Evolutionary conservation across 2,329 filamentous ascomycete species (phyloP), one percentile per base, ranked within the genome.

Genomic region (Chaetomiaceae sp.): DNA sequence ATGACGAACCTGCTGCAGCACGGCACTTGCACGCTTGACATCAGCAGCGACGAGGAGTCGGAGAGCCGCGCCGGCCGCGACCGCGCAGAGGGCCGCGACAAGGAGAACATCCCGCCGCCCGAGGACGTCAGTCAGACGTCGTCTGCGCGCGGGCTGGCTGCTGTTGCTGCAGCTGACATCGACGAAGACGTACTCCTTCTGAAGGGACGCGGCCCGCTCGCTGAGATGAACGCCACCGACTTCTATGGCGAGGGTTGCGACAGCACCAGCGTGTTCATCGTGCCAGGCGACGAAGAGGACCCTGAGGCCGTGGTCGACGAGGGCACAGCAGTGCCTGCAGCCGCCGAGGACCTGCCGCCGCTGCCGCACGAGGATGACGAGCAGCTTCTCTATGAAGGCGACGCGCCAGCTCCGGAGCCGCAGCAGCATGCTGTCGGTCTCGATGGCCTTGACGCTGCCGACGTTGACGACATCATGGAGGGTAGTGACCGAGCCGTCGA

Each of bases 1-100:
- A 86, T 93, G 67, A 88, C 89, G 58, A 96, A 95, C 60, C 72
- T 95, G 32, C 87, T 97, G 69, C 87, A 96, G 66, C 91, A 96
- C 70, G 85, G 84, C 46, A 91, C 91, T 7, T 84, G 84, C 53
- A 82, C 84, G 0, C 76, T 97, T 3, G 91, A 97, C 62, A 88
- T 97, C 60, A 88, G 82, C 56, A 90, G 88, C 18, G 90, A 95
- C 58, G 90, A 95, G 63, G 86, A 90, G 65, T 76, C 69, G 22
- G 74, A 78, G 59, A 73, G 70, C 40, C 77, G 77, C 60, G 67
- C 74, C 35, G 68, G 59, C 41, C 67, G 66, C 54, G 75, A 73
- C 61, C 63, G 72, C 56, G 72, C 73, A 26, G 78, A 86, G 55
- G 76, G 78, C 37, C 74, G 80, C 26, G 86, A 88, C 60, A 98